Evolutionary conservation across 345 rosid species (phyloP), one percentile per base, ranked within the genome.

Genomic region (Linum lewisii): DNA sequence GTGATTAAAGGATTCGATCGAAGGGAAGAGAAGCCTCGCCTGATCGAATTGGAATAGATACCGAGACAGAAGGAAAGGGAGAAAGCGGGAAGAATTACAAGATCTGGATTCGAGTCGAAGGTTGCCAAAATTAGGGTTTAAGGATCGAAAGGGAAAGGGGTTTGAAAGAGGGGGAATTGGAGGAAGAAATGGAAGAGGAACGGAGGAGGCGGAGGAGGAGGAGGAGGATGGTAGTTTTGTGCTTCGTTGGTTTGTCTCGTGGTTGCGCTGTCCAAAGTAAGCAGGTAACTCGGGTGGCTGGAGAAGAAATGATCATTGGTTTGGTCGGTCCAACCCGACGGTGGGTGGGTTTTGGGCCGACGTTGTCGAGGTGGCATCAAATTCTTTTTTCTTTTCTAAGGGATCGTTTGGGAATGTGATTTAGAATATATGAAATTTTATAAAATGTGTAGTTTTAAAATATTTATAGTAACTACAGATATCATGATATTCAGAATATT

Each of bases 1-100:
- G 70, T 65, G n/a, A 21, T 63, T 49, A 53, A 50, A 34, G 44
- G 64, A 65, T 65, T 61, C 1, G 69, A 58, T 63, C 58, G 73
- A 49, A 25, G 63, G 34, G 23, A 10, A 15, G 2, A 16, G 67
- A 44, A 64, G 8, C 22, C 44, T 37, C 20, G 22, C 6, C 54
- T 25, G 21, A 66, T 66, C 52, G 26, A 26, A n/a, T n/a, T n/a
- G n/a, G n/a, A n/a, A n/a, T n/a, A n/a, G n/a, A n/a, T n/a, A n/a
- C n/a, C n/a, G n/a, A n/a, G n/a, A n/a, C n/a, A n/a, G n/a, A 26
- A 26, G 32, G 32, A 6, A 26, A 29, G 34, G 4, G 34, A 29
- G 55, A 51, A 23, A 51, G 20, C 21, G 20, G 55, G 23, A n/a
- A 8, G 22, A 20, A 51, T 51, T 51, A 15, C 34, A 29, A 29